A percentile compares a stretch with the other conserved stretches of the same genome.
These are phyloP conservation scores for Xylaria sp. DNA, from an alignment of 2,329 filamentous ascomycete genomes.

Conservation along the genomic window DNA sequence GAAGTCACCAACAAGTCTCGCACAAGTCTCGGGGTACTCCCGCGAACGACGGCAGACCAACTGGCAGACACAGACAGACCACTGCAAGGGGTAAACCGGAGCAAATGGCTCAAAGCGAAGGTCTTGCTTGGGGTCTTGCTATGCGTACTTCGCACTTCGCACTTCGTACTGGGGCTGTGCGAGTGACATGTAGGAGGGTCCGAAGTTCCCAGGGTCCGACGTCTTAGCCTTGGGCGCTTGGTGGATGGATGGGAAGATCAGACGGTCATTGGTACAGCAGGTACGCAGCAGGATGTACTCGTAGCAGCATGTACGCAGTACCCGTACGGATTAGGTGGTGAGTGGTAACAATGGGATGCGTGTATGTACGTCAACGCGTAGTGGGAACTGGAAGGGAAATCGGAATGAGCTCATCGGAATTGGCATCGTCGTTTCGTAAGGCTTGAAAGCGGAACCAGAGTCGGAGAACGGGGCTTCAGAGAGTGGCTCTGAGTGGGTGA, in stretches of 20 bases:
- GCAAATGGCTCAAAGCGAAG: conserved; percentile 16
- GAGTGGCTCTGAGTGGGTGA: not conserved
- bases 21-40: not conserved
- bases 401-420: not conserved
- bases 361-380: not conserved
- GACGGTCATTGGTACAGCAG: not conserved
- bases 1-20: too few species aligned
- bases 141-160: too few species aligned
- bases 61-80: too few species aligned
- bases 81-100: conserved; percentile 12
- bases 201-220: conserved; percentile 10
- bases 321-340: not conserved
- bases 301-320: not conserved
- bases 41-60: too few species aligned
- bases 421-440: not conserved
- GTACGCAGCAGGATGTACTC: not conserved
- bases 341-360: not conserved
- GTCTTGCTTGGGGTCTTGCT: too few species aligned
- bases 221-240: not conserved
- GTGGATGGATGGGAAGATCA: not conserved
- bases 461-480: not conserved
- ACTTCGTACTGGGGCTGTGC: conserved; percentile 14
- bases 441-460: not conserved
- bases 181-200: conserved; percentile 12
- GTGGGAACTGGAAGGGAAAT: not conserved